phyloP scores from a whole-genome alignment of 306 rosid species.

The Casuarina cunninghamiana region DNA sequence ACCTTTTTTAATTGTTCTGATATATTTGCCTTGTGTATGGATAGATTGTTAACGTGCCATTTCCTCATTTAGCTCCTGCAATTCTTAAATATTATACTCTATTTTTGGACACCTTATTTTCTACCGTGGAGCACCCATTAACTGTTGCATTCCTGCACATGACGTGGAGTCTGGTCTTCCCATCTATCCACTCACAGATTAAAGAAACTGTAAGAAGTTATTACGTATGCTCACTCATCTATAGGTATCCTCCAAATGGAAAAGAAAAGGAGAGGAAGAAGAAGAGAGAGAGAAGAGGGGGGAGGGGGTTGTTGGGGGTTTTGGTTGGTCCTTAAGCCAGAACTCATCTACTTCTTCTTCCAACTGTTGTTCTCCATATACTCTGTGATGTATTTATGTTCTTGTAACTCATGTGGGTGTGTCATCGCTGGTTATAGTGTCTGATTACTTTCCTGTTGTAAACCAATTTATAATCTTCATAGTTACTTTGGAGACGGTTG shows the following conservation, averaged over 20 bases:
- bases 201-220: neutral
- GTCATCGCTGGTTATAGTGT: neutral
- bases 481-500: neutral
- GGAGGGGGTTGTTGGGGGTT: too few relatives aligned
- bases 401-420: neutral
- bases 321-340: neutral
- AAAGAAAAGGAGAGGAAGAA: too few relatives aligned
- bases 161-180: neutral
- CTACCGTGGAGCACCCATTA: neutral
- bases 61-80: neutral
- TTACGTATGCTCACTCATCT: neutral
- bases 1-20: neutral
- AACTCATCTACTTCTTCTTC: neutral
- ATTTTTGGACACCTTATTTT: neutral
- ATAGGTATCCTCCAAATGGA: too few relatives aligned
- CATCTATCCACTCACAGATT: neutral
- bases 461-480: neutral
- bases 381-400: neutral
- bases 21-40: neutral
- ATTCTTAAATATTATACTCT: neutral
- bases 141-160: neutral
- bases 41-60: neutral
- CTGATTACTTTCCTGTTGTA: neutral
- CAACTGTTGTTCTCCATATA: neutral
- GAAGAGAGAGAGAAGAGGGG: too few relatives aligned